Base-by-base conservation (phyloP, 768 basidiomycete genomes). In the Termitomyces sp. region DNA sequence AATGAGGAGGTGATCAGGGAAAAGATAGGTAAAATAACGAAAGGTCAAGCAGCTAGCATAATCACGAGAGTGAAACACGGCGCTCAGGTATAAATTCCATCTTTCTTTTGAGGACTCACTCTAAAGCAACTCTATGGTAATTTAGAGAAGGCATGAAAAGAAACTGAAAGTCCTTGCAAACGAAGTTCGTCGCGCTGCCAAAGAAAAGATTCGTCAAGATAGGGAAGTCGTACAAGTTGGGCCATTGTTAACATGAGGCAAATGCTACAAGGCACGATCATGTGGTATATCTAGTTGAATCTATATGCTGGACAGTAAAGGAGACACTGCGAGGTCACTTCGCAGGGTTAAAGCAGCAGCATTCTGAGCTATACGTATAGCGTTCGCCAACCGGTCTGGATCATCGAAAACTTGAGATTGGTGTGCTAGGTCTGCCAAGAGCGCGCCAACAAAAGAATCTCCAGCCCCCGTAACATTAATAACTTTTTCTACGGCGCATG, bases 391-490 rank as follows among this genome's bases (percentile, higher is more conserved):
- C 2, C 72, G 63, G 4, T 59, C 57, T 13, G 80, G 82, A 55
- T 75, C 70, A n/a, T 74, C 69, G 57, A 89, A 82, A 5, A 73
- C 67, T 24, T 68, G 63, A 10, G 76, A 79, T 22, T 76, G 63
- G 6, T 76, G 69, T 13, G 76, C 72, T n/a, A 94, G 70, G 9
- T 76, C 74, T 5, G 92, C 88, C n/a, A 95, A 70, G 31, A 97
- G 66, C 1, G 88, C 83, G 1, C 96, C 96, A 36, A 63, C 62
- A 34, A 63, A 60, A 34, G 62, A 56, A 53, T 58, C 62, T 12
- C 61, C 62, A 13, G 88, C 84, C 2, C 96, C 96, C 0, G 95
- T 98, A 9, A 92, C 91, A 62, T 87, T 94, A 22, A 87, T 72
- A 6, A 83, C 63, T 4, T 59, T 65, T 10, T 81, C 71, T 16